phyloP scores from a whole-genome alignment of 495 filamentous ascomycete genomes.

The Hyaloscypha hepaticicola region DNA sequence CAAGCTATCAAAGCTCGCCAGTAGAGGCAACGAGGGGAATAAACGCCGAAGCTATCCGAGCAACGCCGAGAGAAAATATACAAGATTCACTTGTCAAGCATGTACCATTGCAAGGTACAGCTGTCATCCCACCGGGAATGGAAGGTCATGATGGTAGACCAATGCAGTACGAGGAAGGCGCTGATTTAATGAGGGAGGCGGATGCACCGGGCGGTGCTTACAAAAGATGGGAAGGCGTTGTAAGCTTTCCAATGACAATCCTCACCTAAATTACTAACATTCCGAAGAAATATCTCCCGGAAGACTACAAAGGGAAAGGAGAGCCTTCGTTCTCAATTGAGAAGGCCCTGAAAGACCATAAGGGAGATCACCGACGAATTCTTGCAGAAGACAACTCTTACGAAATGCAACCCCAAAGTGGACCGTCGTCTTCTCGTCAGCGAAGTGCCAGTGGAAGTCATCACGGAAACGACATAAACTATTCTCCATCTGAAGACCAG shows the following conservation, averaged over 20 bases:
- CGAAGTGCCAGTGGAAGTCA: conserved; percentile 27
- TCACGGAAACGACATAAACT: background rate
- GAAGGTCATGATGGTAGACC: conserved; percentile 62
- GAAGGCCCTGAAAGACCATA: conserved; percentile 53
- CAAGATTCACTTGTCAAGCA: conserved; percentile 71
- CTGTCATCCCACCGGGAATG: conserved; percentile 70
- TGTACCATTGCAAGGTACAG: conserved; percentile 81
- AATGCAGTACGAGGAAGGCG: conserved; percentile 82
- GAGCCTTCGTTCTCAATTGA: conserved; percentile 73
- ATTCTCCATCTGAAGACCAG: conserved; percentile 10
- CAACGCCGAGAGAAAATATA: conserved; percentile 80
- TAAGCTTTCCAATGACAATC: conserved; percentile 42
- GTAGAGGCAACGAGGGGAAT: conserved; percentile 72
- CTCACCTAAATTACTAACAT: background rate
- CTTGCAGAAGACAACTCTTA: conserved; percentile 30
- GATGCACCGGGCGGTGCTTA: conserved; percentile 60
- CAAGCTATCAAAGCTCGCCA: conserved; percentile 57
- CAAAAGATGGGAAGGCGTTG: conserved; percentile 64
- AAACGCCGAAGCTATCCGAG: conserved; percentile 76
- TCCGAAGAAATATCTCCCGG: conserved; percentile 64
- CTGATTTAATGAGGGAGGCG: conserved; percentile 74
- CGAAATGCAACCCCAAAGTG: conserved; percentile 42
- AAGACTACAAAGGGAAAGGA: conserved; percentile 78
- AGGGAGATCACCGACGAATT: conserved; percentile 27
- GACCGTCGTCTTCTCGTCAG: conserved; percentile 10